Base-by-base conservation (phyloP, 805 yeast species). In the Yueomyces sinensis region DNA sequence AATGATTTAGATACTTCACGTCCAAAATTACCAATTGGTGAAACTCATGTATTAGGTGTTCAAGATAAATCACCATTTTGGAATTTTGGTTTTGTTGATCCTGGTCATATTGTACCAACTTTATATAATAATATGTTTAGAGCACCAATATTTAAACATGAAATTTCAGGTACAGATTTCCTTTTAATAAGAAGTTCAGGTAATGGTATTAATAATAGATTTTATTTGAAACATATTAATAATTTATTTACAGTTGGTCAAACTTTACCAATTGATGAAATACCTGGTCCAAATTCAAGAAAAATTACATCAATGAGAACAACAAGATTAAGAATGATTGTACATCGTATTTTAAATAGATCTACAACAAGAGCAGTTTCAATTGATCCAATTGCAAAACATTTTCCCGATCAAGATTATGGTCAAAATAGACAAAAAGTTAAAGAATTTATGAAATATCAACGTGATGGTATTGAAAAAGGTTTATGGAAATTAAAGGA, bases 381-480 rank as follows among this genome's bases (percentile, higher is more conserved):
- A 6, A 94, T 91, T 9, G 77, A 77, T 43, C 97, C 91, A 43
- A 82, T 91, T 17, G 76, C 94, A 0, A 71, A 72, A 33, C 96
- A 89, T 62, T 91, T 91, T 52, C 97, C 98, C 0, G 97, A 86
- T 45, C 96, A 87, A 56, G 87, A 82, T 50, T 97, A 91, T 50
- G 87, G 89, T 83, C 98, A 91, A 55, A 89, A 84, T 52, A 71
- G 98, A 47, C 97, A 89, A 59, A 68, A 95, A 41, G 67, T 91
- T 37, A 91, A 91, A 56, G 98, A 91, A 59, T 91, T 91, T 47
- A 91, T 91, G 98, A 96, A 87, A 49, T 91, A 82, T 49, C 96
- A 89, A 59, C 68, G 96, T 46, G 75, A 79, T 27, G 97, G 97
- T 11, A 83, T 79, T 6, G 96, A 87, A 56, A 95, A 86, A 46